Evolutionary conservation across 2,329 filamentous ascomycete species (phyloP).

Genomic region (Monilinia vaccinii-corymbosi): DNA sequence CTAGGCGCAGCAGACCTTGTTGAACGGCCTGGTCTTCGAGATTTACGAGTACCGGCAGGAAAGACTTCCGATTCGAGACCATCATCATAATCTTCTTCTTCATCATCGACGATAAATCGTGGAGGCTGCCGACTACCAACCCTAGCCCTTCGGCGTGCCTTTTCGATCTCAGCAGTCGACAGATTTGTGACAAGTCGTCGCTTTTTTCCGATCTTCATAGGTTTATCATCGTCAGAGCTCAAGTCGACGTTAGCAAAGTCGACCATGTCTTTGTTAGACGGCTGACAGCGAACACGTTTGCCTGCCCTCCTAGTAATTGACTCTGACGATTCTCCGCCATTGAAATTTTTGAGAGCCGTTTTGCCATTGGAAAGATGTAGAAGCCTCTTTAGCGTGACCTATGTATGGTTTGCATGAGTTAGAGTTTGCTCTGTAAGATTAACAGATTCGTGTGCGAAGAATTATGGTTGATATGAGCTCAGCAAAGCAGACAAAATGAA

Average conservation of each 20-base stretch:
- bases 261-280: slow-evolving; percentile 15
- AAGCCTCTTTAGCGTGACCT: slow-evolving; percentile 39
- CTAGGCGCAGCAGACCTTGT: slow-evolving; percentile 19
- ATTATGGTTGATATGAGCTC: not conserved
- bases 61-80: slow-evolving; percentile 5
- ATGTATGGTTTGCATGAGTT: slow-evolving; percentile 20
- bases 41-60: slow-evolving; percentile 1
- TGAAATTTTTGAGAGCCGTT: slow-evolving; percentile 36
- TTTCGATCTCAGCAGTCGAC: slow-evolving; percentile 13
- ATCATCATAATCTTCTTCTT: slow-evolving; percentile 4
- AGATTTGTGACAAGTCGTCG: slow-evolving; percentile 20
- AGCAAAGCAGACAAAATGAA: not conserved
- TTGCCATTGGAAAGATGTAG: slow-evolving; percentile 37
- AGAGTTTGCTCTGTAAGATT: not conserved
- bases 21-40: slow-evolving; percentile 12
- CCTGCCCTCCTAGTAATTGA: slow-evolving; percentile 11
- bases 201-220: slow-evolving; percentile 16
- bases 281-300: slow-evolving; percentile 21
- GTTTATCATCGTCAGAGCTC: slow-evolving; percentile 19
- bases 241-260: slow-evolving; percentile 14
- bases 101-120: slow-evolving; percentile 10
- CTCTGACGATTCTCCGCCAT: slow-evolving; percentile 19
- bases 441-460: not conserved
- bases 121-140: slow-evolving; percentile 14
- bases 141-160: slow-evolving; percentile 17